These are phyloP conservation scores for Antitrichia curtipendula DNA, from an alignment of 225 moss, liverwort and hornwort genomes.

Conservation along the genomic window DNA sequence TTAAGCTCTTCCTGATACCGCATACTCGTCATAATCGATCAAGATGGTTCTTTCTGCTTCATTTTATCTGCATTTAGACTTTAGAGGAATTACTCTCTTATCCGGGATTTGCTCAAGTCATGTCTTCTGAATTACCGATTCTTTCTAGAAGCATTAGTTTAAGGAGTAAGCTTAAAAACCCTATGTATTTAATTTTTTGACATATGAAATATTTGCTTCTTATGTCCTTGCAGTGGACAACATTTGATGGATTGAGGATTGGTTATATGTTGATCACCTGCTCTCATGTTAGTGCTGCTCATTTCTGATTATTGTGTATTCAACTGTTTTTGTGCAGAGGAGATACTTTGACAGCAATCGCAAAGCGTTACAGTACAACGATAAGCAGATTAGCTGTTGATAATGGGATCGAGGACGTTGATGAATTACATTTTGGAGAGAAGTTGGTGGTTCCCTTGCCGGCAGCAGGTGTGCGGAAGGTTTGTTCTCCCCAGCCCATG, in stretches of 20 bases:
- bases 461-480: slow-evolving; percentile 8
- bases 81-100: not conserved
- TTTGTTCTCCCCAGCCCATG: not conserved
- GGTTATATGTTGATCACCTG: not conserved
- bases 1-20: not conserved
- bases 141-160: not conserved
- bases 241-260: not conserved
- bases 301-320: not conserved
- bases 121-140: not conserved
- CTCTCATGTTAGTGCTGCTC: not conserved
- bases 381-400: slow-evolving; percentile 35
- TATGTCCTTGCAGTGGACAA: not conserved
- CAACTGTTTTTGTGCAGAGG: slow-evolving; percentile 16
- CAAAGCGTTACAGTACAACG: slow-evolving; percentile 31
- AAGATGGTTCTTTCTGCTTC: not conserved
- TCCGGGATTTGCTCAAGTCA: not conserved
- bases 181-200: not conserved
- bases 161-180: not conserved
- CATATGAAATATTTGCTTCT: not conserved
- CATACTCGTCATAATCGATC: not conserved
- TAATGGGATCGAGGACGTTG: slow-evolving; percentile 33
- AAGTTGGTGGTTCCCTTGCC: slow-evolving; percentile 9
- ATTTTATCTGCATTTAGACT: not conserved
- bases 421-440: slow-evolving; percentile 33
- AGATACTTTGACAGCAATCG: slow-evolving; percentile 51